These are phyloP conservation scores for Brettanomyces naardenensis DNA, from an alignment of 805 yeast species.

Conservation along the genomic window DNA sequence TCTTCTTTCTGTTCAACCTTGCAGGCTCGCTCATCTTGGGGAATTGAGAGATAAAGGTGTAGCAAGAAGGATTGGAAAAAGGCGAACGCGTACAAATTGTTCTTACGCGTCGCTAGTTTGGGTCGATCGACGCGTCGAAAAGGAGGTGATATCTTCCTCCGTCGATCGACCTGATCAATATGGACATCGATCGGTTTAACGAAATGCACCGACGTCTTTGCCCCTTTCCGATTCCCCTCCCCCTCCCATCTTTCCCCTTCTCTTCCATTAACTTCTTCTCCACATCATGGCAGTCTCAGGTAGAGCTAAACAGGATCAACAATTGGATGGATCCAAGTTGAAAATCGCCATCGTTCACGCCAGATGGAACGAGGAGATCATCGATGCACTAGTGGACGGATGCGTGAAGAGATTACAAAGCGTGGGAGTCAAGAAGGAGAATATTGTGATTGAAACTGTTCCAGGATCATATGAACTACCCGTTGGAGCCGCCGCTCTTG, in stretches of 20 bases:
- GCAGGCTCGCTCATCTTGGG: not conserved
- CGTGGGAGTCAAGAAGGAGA: conserved; percentile 66
- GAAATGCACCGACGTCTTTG: too few species aligned
- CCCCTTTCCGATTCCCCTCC: too few species aligned
- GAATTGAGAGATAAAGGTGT: too few species aligned
- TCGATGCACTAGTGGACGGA: conserved; percentile 74
- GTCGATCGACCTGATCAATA: too few species aligned
- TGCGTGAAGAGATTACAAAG: conserved; percentile 51
- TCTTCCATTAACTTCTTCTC: not conserved
- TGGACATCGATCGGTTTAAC: too few species aligned
- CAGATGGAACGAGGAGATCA: conserved; percentile 82
- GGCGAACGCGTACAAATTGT: too few species aligned
- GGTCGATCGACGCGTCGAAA: too few species aligned
- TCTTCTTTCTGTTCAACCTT: not conserved
- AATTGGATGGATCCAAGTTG: conserved; percentile 48
- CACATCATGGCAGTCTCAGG: conserved; percentile 65
- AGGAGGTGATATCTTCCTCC: too few species aligned
- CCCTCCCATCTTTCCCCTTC: not conserved
- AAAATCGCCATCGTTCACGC: conserved; percentile 89
- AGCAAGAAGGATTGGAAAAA: too few species aligned
- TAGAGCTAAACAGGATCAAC: conserved; percentile 45
- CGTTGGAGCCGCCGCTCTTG: conserved; percentile 55
- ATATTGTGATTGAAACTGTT: conserved; percentile 75
- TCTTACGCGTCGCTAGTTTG: too few species aligned
- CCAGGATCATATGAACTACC: conserved; percentile 97